Evolutionary conservation across 1,284 basidiomycete species (phyloP).

Genomic region (Apiotrichum montevideense): DNA sequence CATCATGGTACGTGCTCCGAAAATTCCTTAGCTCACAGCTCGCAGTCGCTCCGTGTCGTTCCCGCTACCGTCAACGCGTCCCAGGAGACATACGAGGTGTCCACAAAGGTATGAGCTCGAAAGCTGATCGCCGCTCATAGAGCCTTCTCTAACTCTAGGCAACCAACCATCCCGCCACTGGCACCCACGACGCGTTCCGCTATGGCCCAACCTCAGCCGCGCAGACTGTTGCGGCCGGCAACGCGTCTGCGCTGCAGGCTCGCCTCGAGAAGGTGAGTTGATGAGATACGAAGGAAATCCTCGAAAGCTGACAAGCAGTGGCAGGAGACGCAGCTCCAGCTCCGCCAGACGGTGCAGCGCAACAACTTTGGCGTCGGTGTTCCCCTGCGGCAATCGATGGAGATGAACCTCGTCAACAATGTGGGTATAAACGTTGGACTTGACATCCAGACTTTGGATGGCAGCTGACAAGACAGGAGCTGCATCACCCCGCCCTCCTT

Average conservation of each 20-base stretch:
- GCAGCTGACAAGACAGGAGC: conserved; percentile 17
- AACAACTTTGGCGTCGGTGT: conserved; percentile 80
- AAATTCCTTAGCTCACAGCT: not conserved
- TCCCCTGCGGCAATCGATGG: conserved; percentile 86
- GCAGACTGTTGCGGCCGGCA: conserved; percentile 30
- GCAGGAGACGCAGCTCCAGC: conserved; percentile 83
- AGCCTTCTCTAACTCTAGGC: conserved; percentile 17
- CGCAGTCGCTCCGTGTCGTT: conserved; percentile 37
- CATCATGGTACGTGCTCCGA: no score
- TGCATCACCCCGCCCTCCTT: conserved; percentile 38
- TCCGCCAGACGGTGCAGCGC: conserved; percentile 77
- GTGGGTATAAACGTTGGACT: conserved; percentile 50
- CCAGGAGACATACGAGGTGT: conserved; percentile 33
- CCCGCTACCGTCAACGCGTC: conserved; percentile 36
- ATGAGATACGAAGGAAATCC: not conserved
- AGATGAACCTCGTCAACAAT: conserved; percentile 73
- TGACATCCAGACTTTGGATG: not conserved
- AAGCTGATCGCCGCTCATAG: not conserved
- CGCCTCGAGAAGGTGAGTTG: conserved; percentile 43
- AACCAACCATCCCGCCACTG: conserved; percentile 40
- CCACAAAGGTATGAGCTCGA: conserved; percentile 26
- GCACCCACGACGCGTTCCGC: conserved; percentile 43
- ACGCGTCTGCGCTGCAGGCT: conserved; percentile 36
- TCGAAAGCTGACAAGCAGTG: conserved; percentile 55
- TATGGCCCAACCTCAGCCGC: conserved; percentile 38